Conservation (phyloP, 257 asterid species). For the Jacaranda mimosifolia region DNA sequence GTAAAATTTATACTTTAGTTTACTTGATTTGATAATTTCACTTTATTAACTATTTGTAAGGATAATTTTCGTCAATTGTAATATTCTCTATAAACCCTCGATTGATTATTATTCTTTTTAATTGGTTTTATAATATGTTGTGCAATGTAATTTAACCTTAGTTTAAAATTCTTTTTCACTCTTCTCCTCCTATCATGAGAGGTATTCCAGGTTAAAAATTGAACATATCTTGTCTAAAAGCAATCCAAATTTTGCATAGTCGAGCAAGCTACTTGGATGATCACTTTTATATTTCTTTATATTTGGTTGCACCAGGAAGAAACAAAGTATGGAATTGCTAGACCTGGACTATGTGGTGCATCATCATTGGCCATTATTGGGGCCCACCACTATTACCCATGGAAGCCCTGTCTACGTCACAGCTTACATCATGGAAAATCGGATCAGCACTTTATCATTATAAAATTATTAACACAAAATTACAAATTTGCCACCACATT, state of each 20-base stretch:
- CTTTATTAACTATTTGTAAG: no score
- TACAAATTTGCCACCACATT: not conserved
- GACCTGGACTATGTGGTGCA: not conserved
- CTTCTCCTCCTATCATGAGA: no score
- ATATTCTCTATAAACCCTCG: not conserved
- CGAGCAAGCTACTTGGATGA: not conserved
- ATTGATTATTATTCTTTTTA: no score
- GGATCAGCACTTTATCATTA: not conserved
- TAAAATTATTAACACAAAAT: not conserved
- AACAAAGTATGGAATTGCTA: not conserved
- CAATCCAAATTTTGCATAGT: not conserved
- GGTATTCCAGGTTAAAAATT: no score
- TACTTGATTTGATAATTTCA: no score
- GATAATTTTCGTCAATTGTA: no score
- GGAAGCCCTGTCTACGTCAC: slow-evolving; percentile 32
- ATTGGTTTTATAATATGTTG: not conserved
- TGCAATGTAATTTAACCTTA: not conserved
- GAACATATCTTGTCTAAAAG: no score
- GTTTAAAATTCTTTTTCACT: no score
- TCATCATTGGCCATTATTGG: not conserved
- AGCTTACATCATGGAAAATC: slow-evolving; percentile 33
- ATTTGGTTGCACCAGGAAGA: no score
- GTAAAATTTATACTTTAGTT: no score
- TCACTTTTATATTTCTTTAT: not conserved
- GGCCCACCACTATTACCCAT: not conserved